Evolutionary conservation across 768 basidiomycete species (phyloP), one percentile per base, ranked within the genome.

Genomic region (Pleurotus ostreatus): DNA sequence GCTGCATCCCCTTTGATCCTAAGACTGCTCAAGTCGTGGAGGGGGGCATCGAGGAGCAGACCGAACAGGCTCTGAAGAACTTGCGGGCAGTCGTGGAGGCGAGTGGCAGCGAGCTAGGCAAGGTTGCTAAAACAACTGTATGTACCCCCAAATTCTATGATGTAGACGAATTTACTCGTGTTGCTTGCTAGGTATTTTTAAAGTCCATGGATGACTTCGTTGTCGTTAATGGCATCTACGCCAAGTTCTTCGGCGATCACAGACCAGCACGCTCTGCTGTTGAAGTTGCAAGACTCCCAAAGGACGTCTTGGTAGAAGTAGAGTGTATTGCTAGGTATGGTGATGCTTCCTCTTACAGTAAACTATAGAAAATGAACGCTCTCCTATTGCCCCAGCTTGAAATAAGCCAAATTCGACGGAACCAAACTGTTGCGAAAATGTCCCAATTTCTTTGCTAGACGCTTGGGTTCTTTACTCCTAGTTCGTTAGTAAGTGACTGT

Each of bases 251-350:
- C 67, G 94, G 91, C 8, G 79, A 83, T 30, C 91, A 95, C 74
- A 94, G 91, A 71, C 96, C 97, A 46, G 94, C 97, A 3, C 79
- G 97, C 59, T 94, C 94, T 26, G 85, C 89, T 30, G 92, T 99
- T 52, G 93, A 98, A 74, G 92, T 94, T 30, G 77, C 88, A 34
- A 78, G 92, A 45, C 79, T 98, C 53, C 96, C 96, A 8, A 92
- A 88, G 68, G 91, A 94, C 64, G 95, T 92, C 7, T 77, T 95
- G 37, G 85, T 97, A 49, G 96, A 98, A 78, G 82, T 98, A 55
- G 96, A 98, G 71, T 86, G 83, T 58, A 88, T 94, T 69, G 92
- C 86, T 11, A 87, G 85, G 87, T 86, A 62, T 53, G 81, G 67
- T 9, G 39, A 53, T n/a, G 39, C 18, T 53, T 53, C 37, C 5